Evolutionary conservation across 805 yeast species (phyloP).

Genomic region (Ogataea wickerhamii): DNA sequence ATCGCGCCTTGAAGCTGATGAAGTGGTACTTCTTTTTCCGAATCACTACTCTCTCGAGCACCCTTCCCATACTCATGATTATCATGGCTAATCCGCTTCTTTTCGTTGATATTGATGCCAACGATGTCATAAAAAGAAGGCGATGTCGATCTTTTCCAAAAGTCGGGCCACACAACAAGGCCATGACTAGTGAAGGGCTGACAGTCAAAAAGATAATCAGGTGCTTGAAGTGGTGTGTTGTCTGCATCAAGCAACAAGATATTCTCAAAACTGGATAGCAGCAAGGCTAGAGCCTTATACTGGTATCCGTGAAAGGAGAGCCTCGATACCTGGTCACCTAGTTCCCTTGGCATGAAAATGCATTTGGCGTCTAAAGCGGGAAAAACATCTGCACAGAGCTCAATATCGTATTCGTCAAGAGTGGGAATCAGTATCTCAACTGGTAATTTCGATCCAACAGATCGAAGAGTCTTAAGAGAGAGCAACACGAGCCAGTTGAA

Average conservation of each 20-base stretch:
- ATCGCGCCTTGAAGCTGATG: conserved; percentile 61
- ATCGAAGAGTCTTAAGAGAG: conserved; percentile 58
- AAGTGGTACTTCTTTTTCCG: conserved; percentile 38
- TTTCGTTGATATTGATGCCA: conserved; percentile 42
- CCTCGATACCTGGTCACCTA: conserved; percentile 48
- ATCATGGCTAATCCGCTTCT: conserved; percentile 38
- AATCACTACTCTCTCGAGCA: conserved; percentile 28
- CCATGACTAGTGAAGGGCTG: conserved; percentile 53
- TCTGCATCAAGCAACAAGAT: conserved; percentile 70
- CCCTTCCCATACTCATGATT: conserved; percentile 34
- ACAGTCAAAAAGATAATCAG: conserved; percentile 52
- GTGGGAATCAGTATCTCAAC: conserved; percentile 79
- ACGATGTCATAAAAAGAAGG: conserved; percentile 45
- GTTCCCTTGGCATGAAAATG: conserved; percentile 52
- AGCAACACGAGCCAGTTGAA: conserved; percentile 67
- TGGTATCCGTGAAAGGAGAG: conserved; percentile 58
- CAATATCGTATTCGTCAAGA: conserved; percentile 63
- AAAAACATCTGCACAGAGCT: conserved; percentile 57
- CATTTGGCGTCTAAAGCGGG: conserved; percentile 64
- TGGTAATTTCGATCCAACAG: conserved; percentile 63
- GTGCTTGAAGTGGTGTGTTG: conserved; percentile 60
- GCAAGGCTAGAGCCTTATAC: conserved; percentile 59
- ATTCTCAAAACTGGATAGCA: conserved; percentile 66
- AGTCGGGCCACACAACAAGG: conserved; percentile 44
- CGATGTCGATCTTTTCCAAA: conserved; percentile 55